Conservation (phyloP, 2,329 filamentous ascomycete genomes). For the Claviceps sp. region DNA sequence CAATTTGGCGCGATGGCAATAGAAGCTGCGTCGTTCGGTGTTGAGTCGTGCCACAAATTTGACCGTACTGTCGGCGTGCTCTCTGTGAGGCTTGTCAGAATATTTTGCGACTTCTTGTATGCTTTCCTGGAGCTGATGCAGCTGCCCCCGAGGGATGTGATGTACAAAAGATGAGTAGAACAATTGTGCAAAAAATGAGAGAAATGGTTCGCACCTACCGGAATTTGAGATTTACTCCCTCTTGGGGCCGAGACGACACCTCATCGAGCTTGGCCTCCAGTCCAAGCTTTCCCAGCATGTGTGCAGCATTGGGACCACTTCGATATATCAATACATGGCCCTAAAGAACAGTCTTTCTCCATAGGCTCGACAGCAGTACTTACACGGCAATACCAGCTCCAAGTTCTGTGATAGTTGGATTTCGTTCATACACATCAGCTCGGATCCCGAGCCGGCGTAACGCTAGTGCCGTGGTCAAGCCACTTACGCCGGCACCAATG, state of each 20-base stretch:
- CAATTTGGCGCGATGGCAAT: no score
- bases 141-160: no score
- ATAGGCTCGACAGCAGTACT: neutral
- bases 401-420: neutral
- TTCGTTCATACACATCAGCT: neutral
- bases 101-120: no score
- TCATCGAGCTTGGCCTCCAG: neutral
- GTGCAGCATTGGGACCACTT: neutral
- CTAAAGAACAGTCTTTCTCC: no score
- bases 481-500: neutral
- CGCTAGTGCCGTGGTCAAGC: neutral
- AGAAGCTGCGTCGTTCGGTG: no score
- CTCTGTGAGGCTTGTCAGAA: no score
- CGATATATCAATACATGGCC: neutral
- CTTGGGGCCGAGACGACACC: neutral
- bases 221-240: neutral
- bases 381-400: neutral
- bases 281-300: neutral
- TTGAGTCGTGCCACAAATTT: no score
- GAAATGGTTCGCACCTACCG: no score
- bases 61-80: no score
- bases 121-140: no score
- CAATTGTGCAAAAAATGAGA: no score
- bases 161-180: no score
- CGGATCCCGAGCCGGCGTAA: neutral